Evolutionary conservation across 345 rosid genomes (phyloP).

Genomic region (Citrus hindsii): DNA sequence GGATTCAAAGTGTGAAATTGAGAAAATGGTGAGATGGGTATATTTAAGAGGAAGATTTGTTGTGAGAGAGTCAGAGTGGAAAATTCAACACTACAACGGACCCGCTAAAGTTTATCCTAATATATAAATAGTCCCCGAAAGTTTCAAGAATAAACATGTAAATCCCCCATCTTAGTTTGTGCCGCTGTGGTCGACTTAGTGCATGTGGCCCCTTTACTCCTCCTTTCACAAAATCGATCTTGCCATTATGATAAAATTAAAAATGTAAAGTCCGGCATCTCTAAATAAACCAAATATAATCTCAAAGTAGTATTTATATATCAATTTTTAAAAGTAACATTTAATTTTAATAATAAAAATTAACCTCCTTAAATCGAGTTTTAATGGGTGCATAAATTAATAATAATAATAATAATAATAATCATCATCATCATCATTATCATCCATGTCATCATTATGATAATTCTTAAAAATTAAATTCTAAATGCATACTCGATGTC

Average conservation of each 20-base stretch:
- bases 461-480: too few species aligned
- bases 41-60: neutral
- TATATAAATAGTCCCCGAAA: neutral
- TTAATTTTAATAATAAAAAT: too few species aligned
- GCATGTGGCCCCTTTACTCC: neutral
- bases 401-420: too few species aligned
- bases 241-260: too few species aligned
- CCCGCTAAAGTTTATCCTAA: neutral
- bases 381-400: too few species aligned
- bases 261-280: neutral
- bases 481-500: too few species aligned
- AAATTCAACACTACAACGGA: neutral
- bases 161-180: neutral
- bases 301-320: too few species aligned
- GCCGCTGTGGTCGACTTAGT: neutral
- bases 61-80: neutral
- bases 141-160: neutral
- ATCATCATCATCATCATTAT: too few species aligned
- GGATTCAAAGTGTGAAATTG: neutral
- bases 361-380: rapidly evolving
- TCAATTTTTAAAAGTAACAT: too few species aligned
- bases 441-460: neutral
- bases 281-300: too few species aligned
- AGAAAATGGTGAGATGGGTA: neutral
- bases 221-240: neutral